Conservation (phyloP, 768 basidiomycete species). For the Mycena belliarum region DNA sequence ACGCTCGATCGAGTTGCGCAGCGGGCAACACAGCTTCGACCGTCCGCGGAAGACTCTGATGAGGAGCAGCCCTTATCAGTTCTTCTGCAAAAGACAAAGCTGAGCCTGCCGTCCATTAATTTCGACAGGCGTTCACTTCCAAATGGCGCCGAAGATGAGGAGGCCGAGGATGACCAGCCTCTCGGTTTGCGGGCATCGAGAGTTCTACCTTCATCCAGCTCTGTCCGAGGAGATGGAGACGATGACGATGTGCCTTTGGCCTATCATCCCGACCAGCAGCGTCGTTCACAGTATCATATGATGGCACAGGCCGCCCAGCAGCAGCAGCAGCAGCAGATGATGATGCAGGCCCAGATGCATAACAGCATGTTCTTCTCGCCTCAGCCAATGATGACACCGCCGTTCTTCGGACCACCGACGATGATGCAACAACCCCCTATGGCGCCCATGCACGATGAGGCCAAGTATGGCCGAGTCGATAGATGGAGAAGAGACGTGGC, state of each 20-base stretch:
- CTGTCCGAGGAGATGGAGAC: conserved; percentile 37
- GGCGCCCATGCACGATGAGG: conserved; percentile 62
- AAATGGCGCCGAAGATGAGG: conserved; percentile 36
- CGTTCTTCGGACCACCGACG: conserved; percentile 63
- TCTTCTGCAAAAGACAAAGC: conserved; percentile 50
- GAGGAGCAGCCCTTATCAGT: conserved; percentile 73
- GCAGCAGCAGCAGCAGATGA: conserved; percentile 63
- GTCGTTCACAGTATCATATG: conserved; percentile 67
- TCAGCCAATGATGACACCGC: conserved; percentile 68
- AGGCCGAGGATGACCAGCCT: conserved; percentile 71
- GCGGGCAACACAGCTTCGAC: conserved; percentile 35
- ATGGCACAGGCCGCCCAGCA: conserved; percentile 40
- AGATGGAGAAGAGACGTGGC: conserved; percentile 80
- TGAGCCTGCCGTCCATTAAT: conserved; percentile 44
- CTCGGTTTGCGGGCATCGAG: conserved; percentile 69
- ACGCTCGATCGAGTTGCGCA: conserved; percentile 58
- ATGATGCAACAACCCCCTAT: conserved; percentile 53
- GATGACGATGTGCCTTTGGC: conserved; percentile 75
- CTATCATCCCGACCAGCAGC: conserved; percentile 78
- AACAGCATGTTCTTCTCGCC: conserved; percentile 72
- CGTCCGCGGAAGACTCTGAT: conserved; percentile 50
- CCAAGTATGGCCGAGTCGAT: conserved; percentile 73
- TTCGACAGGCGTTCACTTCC: conserved; percentile 35
- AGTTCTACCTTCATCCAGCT: conserved; percentile 30
- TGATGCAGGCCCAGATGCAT: conserved; percentile 78